These are phyloP conservation scores for Calonectria montana DNA, from an alignment of 2,329 filamentous ascomycete genomes.

Conservation along the genomic window DNA sequence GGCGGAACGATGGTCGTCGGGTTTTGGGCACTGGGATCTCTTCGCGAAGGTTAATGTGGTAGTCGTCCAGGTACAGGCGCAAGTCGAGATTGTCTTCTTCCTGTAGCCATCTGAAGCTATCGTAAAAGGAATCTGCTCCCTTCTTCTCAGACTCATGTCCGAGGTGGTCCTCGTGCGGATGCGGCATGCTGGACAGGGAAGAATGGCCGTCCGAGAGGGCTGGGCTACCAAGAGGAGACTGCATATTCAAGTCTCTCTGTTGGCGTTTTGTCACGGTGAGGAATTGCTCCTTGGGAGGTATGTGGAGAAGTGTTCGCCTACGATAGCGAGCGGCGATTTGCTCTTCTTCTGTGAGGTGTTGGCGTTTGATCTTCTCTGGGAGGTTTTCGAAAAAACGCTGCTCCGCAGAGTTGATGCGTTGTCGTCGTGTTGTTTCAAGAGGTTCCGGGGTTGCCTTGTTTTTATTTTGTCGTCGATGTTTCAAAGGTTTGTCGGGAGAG, in stretches of 20 bases:
- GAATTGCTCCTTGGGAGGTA: constrained; percentile 42
- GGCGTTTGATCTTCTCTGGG: constrained; percentile 78
- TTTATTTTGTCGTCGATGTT: constrained; percentile 31
- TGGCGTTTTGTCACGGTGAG: constrained; percentile 42
- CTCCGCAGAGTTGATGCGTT: constrained; percentile 62
- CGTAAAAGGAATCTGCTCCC: constrained; percentile 67
- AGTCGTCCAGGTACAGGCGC: constrained; percentile 75
- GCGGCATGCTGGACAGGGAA: constrained; percentile 41
- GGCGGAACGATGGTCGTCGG: constrained; percentile 72
- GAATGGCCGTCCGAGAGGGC: constrained; percentile 33
- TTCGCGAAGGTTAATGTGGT: constrained; percentile 72
- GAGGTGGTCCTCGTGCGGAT: constrained; percentile 32
- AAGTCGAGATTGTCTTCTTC: constrained; percentile 78
- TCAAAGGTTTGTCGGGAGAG: constrained; percentile 26
- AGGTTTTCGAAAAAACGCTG: constrained; percentile 76
- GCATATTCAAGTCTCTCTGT: constrained; percentile 31
- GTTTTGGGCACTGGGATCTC: constrained; percentile 57
- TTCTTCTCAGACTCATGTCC: constrained; percentile 31
- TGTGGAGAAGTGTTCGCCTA: constrained; percentile 51
- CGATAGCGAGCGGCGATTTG: constrained; percentile 65
- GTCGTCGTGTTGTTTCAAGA: constrained; percentile 36
- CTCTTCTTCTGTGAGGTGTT: constrained; percentile 79
- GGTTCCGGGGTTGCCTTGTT: constrained; percentile 33
- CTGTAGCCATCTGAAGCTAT: constrained; percentile 80
- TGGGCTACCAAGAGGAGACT: constrained; percentile 38